Conservation (phyloP, 306 rosid species). For the Quercus dentata region DNA sequence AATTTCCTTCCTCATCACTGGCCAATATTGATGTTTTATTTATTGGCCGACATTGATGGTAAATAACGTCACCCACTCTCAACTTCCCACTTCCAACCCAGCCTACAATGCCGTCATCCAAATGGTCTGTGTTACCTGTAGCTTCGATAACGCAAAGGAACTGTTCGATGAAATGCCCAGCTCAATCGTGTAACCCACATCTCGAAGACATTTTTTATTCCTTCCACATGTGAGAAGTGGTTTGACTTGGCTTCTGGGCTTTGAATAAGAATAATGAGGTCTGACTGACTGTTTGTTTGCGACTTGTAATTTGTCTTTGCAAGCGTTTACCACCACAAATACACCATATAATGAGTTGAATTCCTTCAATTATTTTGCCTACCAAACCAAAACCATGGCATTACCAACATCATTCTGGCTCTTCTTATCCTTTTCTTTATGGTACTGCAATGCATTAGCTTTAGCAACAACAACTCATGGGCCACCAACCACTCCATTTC, state of each 20-base stretch:
- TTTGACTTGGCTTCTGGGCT: not conserved
- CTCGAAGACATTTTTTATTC: no score
- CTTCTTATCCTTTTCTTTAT: not conserved
- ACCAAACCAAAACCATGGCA: not conserved
- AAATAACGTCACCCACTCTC: no score
- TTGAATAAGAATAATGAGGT: not conserved
- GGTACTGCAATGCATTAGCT: not conserved
- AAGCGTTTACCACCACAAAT: no score
- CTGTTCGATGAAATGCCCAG: not conserved
- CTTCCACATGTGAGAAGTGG: not conserved
- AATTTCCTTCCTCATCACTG: no score
- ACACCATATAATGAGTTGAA: no score
- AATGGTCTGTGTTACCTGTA: no score
- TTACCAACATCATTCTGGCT: not conserved
- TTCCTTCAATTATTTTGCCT: not conserved
- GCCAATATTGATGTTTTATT: no score
- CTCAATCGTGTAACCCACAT: not conserved
- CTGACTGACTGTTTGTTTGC: not conserved
- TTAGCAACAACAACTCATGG: not conserved
- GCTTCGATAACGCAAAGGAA: not conserved
- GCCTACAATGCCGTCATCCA: not conserved
- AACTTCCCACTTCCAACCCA: not conserved
- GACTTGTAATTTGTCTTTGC: no score
- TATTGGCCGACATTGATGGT: no score
- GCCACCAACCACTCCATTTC: slow-evolving; percentile 36